phyloP scores from a whole-genome alignment of 1,139 yeast genomes.

The Blastobotrys illinoisensis region DNA sequence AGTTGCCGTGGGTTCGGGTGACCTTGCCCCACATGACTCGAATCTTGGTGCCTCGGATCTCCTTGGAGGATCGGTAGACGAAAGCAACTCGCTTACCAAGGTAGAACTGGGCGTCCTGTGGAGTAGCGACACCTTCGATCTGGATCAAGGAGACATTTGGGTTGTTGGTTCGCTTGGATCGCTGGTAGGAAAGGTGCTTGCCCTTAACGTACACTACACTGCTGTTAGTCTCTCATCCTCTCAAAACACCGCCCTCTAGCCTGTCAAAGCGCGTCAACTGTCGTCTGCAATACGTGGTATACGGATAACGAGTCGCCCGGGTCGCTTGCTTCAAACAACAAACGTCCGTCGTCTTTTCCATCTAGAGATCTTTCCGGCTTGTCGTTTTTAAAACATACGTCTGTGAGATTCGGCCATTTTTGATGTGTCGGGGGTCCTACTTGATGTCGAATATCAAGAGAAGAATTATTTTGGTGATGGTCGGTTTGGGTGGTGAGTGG shows the following conservation, averaged over 20 bases:
- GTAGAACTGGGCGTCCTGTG: constrained; percentile 97
- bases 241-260: no score
- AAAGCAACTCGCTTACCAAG: constrained; percentile 99
- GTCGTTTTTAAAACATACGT: constrained; percentile 5
- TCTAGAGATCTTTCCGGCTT: not conserved
- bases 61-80: constrained; percentile 98
- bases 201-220: constrained; percentile 95
- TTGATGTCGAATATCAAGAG: not conserved
- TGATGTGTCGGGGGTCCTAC: not conserved
- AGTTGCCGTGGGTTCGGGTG: constrained; percentile 98
- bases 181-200: constrained; percentile 99
- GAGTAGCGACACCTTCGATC: constrained; percentile 85
- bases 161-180: constrained; percentile 98
- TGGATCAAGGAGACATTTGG: constrained; percentile 95
- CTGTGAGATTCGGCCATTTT: constrained; percentile 12
- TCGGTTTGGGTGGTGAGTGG: not conserved
- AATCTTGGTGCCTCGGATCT: constrained; percentile 96
- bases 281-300: constrained; percentile 1
- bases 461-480: not conserved
- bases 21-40: constrained; percentile 97
- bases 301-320: not conserved
- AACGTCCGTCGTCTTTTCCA: not conserved
- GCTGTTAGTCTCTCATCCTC: not conserved
- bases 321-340: not conserved
- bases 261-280: no score